A percentile compares a stretch with the other conserved stretches of the same genome.
phyloP scores from a whole-genome alignment of 163 green algal species.

The Prototheca wickerhamii region DNA sequence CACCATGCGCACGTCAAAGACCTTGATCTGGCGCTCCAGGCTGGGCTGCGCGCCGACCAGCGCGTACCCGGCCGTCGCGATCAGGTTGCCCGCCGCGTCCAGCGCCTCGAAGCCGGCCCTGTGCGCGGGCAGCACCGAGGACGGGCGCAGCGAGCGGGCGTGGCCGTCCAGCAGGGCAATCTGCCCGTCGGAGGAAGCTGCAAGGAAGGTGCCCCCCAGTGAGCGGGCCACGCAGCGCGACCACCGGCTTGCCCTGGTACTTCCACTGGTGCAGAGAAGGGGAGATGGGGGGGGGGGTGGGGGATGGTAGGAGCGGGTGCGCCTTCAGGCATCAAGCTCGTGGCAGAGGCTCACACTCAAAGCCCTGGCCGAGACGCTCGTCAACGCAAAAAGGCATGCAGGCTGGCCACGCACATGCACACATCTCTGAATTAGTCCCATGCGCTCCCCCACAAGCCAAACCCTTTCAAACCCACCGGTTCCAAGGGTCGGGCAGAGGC shows the following conservation, averaged over 20 bases:
- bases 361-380: too few species aligned
- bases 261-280: too few species aligned
- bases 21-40: constrained; percentile 37
- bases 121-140: constrained; percentile 26
- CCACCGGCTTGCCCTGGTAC: constrained; percentile 21
- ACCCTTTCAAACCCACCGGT: too few species aligned
- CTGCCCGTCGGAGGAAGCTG: constrained; percentile 30
- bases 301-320: too few species aligned
- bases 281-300: too few species aligned
- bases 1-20: constrained; percentile 56
- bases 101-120: constrained; percentile 48
- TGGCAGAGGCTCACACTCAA: too few species aligned
- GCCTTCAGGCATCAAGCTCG: too few species aligned
- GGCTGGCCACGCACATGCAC: too few species aligned
- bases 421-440: too few species aligned
- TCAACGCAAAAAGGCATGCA: too few species aligned
- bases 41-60: constrained; percentile 28
- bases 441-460: too few species aligned
- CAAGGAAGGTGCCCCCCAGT: constrained; percentile 31
- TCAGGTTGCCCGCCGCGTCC: constrained; percentile 43
- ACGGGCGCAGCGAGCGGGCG: neutral
- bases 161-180: constrained; percentile 32
- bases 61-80: constrained; percentile 43
- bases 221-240: constrained; percentile 27
- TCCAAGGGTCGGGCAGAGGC: too few species aligned